A percentile compares a stretch with the other conserved stretches of the same genome.
Evolutionary conservation across 2,329 filamentous ascomycete genomes (phyloP).

Genomic region (Penicillium polonicum): DNA sequence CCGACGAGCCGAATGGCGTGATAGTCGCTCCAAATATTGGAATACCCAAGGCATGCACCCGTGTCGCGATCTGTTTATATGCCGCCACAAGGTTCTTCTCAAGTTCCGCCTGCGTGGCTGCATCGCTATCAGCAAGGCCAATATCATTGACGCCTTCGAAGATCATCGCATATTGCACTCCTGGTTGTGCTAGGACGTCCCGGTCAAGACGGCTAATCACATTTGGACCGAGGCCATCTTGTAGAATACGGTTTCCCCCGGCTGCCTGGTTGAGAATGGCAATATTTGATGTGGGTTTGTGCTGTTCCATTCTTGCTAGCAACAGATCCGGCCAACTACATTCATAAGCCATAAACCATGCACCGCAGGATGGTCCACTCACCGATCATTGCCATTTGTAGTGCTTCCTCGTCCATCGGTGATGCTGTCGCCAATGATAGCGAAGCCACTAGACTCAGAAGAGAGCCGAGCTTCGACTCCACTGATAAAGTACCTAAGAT

Average conservation of each 20-base stretch:
- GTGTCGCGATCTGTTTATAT: conserved; percentile 57
- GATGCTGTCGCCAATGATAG: conserved; percentile 64
- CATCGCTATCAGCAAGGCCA: conserved; percentile 50
- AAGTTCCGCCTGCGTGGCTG: conserved; percentile 47
- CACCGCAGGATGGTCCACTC: background rate
- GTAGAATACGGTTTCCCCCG: conserved; percentile 65
- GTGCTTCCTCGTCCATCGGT: conserved; percentile 63
- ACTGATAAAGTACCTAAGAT: conserved; percentile 59
- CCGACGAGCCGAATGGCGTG: conserved; percentile 57
- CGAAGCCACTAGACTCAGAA: conserved; percentile 45
- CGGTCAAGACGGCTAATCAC: conserved; percentile 61
- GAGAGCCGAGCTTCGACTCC: conserved; percentile 57
- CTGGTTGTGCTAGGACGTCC: conserved; percentile 60
- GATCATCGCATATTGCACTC: conserved; percentile 61
- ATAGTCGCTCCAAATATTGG: conserved; percentile 64
- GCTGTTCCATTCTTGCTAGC: conserved; percentile 51
- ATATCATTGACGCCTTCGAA: conserved; percentile 72
- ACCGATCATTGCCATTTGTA: conserved; percentile 58
- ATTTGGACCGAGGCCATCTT: conserved; percentile 62
- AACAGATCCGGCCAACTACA: conserved; percentile 59
- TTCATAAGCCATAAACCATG: background rate
- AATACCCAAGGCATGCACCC: conserved; percentile 56
- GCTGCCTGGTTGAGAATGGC: conserved; percentile 65
- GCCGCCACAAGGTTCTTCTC: conserved; percentile 56
- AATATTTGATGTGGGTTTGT: conserved; percentile 49